A percentile compares a stretch with the other conserved stretches of the same genome.
Evolutionary conservation across 2,329 filamentous ascomycete genomes (phyloP).

Genomic region (Aspergillus sojae): DNA sequence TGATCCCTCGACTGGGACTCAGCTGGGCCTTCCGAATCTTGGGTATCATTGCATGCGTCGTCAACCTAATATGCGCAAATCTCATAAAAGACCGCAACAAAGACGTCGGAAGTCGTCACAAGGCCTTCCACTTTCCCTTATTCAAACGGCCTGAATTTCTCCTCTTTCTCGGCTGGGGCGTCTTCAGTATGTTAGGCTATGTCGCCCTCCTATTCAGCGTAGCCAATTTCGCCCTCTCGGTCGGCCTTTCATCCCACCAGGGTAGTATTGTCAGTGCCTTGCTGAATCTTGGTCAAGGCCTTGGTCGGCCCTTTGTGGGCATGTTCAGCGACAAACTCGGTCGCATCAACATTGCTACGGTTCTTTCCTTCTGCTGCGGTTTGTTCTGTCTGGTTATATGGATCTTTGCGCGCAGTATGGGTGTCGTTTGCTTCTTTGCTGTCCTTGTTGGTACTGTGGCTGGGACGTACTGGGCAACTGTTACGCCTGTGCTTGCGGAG

Average conservation of each 20-base stretch:
- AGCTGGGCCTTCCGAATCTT: slow-evolving; percentile 65
- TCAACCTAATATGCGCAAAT: slow-evolving; percentile 57
- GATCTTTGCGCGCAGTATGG: slow-evolving; percentile 62
- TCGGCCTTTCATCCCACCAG: slow-evolving; percentile 63
- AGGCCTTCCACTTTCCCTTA: slow-evolving; percentile 56
- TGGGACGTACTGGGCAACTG: slow-evolving; percentile 63
- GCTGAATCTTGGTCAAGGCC: slow-evolving; percentile 64
- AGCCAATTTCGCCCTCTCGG: slow-evolving; percentile 62
- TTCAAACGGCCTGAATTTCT: slow-evolving; percentile 59
- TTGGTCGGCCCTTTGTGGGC: slow-evolving; percentile 61
- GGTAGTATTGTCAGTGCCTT: slow-evolving; percentile 64
- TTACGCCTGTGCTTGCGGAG: slow-evolving; percentile 62
- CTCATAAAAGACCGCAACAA: slow-evolving; percentile 62
- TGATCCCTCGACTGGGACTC: slow-evolving; percentile 59
- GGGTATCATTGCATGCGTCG: slow-evolving; percentile 56
- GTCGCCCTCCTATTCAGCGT: slow-evolving; percentile 66
- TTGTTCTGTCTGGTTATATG: slow-evolving; percentile 64
- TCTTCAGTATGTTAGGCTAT: slow-evolving; percentile 67
- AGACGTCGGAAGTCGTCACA: slow-evolving; percentile 54
- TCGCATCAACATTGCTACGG: slow-evolving; percentile 63
- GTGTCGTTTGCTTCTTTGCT: slow-evolving; percentile 61
- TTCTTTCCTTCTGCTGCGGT: slow-evolving; percentile 58
- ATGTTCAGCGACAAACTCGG: slow-evolving; percentile 64
- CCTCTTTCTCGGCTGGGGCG: slow-evolving; percentile 61
- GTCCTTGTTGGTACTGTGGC: slow-evolving; percentile 60